phyloP scores from a whole-genome alignment of 2,329 filamentous ascomycete genomes.

The Sclerotinia sclerotiorum region DNA sequence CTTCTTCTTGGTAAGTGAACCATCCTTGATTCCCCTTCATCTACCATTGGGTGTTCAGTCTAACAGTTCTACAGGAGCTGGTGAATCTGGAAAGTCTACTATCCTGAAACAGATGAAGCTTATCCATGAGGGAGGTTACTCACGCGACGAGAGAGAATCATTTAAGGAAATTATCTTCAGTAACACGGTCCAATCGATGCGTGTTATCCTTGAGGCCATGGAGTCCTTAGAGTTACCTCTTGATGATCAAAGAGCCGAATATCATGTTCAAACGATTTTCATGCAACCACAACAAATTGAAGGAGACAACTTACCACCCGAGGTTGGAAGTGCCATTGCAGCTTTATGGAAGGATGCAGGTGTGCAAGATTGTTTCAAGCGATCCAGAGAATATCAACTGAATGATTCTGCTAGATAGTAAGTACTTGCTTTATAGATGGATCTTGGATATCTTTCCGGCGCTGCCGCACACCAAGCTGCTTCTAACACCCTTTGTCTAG shows the following conservation, averaged over 20 bases:
- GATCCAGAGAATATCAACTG: conserved; percentile 83
- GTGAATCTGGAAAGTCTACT: conserved; percentile 95
- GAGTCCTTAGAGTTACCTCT: conserved; percentile 78
- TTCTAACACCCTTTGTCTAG: conserved; percentile 47
- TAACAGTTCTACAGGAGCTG: conserved; percentile 53
- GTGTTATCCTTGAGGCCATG: conserved; percentile 90
- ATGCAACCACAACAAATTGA: conserved; percentile 61
- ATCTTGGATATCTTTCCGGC: neutral
- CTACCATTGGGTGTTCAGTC: neutral
- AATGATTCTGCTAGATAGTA: conserved; percentile 96
- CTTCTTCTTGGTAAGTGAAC: conserved; percentile 81
- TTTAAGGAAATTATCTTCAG: conserved; percentile 95
- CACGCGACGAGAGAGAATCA: conserved; percentile 90
- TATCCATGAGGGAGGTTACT: conserved; percentile 98
- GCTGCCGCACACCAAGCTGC: neutral
- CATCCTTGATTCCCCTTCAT: conserved; percentile 9
- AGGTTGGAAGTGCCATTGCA: conserved; percentile 80
- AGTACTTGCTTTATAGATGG: conserved; percentile 41
- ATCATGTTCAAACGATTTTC: conserved; percentile 42
- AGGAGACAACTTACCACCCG: conserved; percentile 75
- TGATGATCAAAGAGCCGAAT: conserved; percentile 54
- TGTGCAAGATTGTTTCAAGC: conserved; percentile 83
- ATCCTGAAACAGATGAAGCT: conserved; percentile 99
- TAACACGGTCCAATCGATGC: conserved; percentile 92
- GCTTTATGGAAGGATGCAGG: conserved; percentile 80